Base-by-base conservation (phyloP, 495 filamentous ascomycete species). In the Bacidia gigantensis region DNA sequence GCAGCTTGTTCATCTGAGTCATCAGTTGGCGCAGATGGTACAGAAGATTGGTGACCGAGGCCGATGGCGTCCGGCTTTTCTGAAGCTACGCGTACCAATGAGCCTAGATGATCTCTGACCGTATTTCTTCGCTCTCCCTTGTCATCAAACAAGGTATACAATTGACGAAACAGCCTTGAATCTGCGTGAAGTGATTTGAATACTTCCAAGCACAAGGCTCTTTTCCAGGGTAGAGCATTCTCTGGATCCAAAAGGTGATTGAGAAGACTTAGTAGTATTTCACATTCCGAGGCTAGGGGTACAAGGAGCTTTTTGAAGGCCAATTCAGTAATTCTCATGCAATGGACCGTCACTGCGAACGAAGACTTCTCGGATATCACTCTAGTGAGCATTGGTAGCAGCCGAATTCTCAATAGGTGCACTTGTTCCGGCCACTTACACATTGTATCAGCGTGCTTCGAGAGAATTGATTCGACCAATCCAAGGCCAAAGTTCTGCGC, bases 161-260 rank as follows among this genome's bases (percentile, higher is more conserved):
- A 86, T 17, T 83, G 79, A 39, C 90, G 74, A 3, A 95, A 73
- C 11, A 92, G 76, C 1, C 73, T 72, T 12, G 84, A 78, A 49
- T 95, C 88, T 0, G 83, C 70, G 65, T 93, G 93, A 38, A 97
- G 74, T 21, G 82, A 84, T 26, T 85, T 77, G 56, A 94, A 87
- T 0, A 94, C 73, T 60, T 98, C 92, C 81, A 98, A 89, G 56
- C 86, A 90, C 17, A 95, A 63, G 1, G 85, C 80, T 35, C 93
- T 73, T 61, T 86, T 95, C 92, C 92, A 98, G 3, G 77, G 63
- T 1, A 78, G 70, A 3, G 79, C 78, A 3, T 75, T 75, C 53
- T 95, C 93, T 12, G 84, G 84, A 58, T 98, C 92, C 12, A 97
- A 72, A 57, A 93, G 75, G 57, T 93, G 87, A 7, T 84, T 95